A percentile compares a stretch with the other conserved stretches of the same genome.
phyloP scores from a whole-genome alignment of 2,329 filamentous ascomycete genomes.

The Ceratocystis diversiconidia region DNA sequence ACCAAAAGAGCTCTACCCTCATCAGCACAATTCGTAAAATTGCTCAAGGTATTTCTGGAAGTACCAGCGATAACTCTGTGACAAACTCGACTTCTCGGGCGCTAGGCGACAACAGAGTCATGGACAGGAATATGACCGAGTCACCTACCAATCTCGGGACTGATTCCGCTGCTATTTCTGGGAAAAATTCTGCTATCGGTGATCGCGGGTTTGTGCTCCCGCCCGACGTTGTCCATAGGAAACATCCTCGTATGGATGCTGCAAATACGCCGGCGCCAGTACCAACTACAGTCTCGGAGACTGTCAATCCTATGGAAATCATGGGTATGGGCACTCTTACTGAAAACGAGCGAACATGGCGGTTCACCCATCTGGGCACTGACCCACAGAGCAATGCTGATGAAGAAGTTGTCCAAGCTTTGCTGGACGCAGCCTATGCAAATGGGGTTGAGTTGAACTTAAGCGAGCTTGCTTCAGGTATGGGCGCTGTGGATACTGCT shows the following conservation, averaged over 20 bases:
- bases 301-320: constrained; percentile 9
- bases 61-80: constrained; percentile 1
- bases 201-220: constrained; percentile 7
- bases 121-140: constrained; percentile 13
- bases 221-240: neutral
- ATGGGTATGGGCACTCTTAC: constrained; percentile 2
- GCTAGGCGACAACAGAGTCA: constrained; percentile 1
- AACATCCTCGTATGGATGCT: neutral
- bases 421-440: neutral
- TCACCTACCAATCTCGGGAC: constrained; percentile 23
- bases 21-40: constrained; percentile 10
- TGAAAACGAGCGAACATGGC: constrained; percentile 6
- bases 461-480: neutral
- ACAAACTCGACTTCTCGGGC: neutral
- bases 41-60: constrained; percentile 11
- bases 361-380: neutral
- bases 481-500: neutral
- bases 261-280: neutral
- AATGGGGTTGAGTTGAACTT: neutral
- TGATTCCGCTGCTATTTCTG: constrained; percentile 15
- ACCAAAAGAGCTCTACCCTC: constrained; percentile 8
- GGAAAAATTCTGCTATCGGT: neutral
- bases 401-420: neutral
- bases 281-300: neutral
- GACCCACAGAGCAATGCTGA: neutral